A percentile compares a stretch with the other conserved stretches of the same genome.
Evolutionary conservation across 2,329 filamentous ascomycete species (phyloP).

Genomic region (Parafenestella ontariensis): DNA sequence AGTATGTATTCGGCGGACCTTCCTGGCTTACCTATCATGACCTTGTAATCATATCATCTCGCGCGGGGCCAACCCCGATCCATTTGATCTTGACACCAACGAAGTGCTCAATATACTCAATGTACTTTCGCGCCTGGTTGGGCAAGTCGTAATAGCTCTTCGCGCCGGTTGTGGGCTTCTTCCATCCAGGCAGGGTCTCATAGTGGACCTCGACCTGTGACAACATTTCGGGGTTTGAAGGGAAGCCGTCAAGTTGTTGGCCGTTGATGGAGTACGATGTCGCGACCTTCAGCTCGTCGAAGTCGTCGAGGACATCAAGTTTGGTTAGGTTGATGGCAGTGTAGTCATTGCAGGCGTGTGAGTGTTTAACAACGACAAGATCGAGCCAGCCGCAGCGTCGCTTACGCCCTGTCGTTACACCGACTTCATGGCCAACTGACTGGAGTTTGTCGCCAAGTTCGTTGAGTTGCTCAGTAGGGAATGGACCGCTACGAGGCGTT

Average conservation of each 20-base stretch:
- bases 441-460: constrained; percentile 64
- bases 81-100: constrained; percentile 69
- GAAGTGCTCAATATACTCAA: constrained; percentile 72
- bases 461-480: constrained; percentile 71
- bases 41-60: constrained; percentile 69
- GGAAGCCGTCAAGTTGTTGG: constrained; percentile 67
- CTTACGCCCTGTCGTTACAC: constrained; percentile 65
- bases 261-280: constrained; percentile 71
- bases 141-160: constrained; percentile 70
- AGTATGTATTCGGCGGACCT: constrained; percentile 3
- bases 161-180: constrained; percentile 66
- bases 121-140: constrained; percentile 68
- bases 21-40: constrained; percentile 42
- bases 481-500: constrained; percentile 62
- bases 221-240: constrained; percentile 66
- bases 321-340: constrained; percentile 70
- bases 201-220: constrained; percentile 70
- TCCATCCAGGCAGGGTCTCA: constrained; percentile 73
- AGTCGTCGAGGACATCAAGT: constrained; percentile 75
- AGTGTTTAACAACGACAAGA: constrained; percentile 73
- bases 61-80: constrained; percentile 71
- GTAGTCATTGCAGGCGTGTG: constrained; percentile 70
- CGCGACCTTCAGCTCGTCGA: constrained; percentile 76
- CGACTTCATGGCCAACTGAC: constrained; percentile 62
- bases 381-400: constrained; percentile 72